These are phyloP conservation scores for Colletotrichum sp. DNA, from an alignment of 2,329 filamentous ascomycete species.

Conservation along the genomic window DNA sequence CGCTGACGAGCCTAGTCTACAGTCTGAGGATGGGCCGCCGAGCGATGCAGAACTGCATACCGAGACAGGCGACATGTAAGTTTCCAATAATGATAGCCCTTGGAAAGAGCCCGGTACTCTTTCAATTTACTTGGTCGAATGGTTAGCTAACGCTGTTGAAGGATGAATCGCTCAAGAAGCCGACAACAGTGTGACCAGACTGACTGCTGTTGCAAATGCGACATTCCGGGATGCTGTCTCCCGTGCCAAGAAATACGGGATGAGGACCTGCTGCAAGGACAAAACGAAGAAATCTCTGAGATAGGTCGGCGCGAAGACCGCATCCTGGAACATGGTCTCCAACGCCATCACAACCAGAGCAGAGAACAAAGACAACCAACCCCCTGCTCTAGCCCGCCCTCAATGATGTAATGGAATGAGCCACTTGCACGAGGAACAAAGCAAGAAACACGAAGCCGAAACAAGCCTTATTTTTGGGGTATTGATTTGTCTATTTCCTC, in stretches of 20 bases:
- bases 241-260: not conserved
- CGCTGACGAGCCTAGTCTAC: not conserved
- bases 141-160: not conserved
- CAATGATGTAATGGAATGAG: not conserved
- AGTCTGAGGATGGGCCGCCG: not conserved
- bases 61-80: not conserved
- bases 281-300: not conserved
- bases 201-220: not conserved
- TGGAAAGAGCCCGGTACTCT: not conserved
- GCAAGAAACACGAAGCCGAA: not conserved
- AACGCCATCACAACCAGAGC: not conserved
- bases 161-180: not conserved
- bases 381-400: not conserved
- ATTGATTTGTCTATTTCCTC: not conserved
- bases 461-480: not conserved
- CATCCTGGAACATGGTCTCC: not conserved
- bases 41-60: not conserved
- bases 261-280: not conserved
- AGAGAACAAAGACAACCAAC: not conserved
- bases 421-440: not conserved
- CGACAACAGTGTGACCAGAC: not conserved
- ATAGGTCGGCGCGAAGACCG: not conserved
- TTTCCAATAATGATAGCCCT: not conserved
- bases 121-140: not conserved
- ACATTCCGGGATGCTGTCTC: not conserved